A percentile compares a stretch with the other conserved stretches of the same genome.
Evolutionary conservation across 176 grass and related monocot species (phyloP).

Genomic region (barley (Hordeum vulgare)): MorexV3_pseudomolecules_assembly NC_058520.1:606706530-606707029

Average conservation of each 20-base stretch:
- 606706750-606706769: neutral
- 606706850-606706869: neutral
- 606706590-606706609: neutral
- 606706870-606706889: neutral
- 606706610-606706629: constrained; percentile 91
- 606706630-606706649: constrained; percentile 96
- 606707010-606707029: neutral
- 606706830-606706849: neutral
- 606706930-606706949: neutral
- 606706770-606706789: neutral
- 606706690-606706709: neutral
- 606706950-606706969: neutral
- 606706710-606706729: neutral
- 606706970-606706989: neutral
- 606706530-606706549: neutral
- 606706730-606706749: neutral
- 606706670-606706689: neutral
- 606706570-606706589: neutral
- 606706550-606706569: neutral
- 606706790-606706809: neutral
- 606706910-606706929: neutral
- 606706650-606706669: constrained; percentile 32
- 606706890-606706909: neutral
- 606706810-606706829: neutral
- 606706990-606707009: neutral